Evolutionary conservation across 768 basidiomycete genomes (phyloP).

Genomic region (Psilocybe tampanensis): DNA sequence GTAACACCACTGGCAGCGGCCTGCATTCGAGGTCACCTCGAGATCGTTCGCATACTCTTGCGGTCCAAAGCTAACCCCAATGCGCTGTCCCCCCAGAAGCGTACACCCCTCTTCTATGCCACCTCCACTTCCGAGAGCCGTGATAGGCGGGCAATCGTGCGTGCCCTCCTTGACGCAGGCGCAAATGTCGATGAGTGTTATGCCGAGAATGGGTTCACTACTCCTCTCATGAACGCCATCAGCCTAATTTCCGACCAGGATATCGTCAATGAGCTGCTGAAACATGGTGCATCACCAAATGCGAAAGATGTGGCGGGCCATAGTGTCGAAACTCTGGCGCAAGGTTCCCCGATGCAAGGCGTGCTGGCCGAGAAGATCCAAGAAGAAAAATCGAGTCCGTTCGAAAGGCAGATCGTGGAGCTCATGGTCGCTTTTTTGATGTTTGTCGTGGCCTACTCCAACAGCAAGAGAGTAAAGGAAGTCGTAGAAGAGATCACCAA

Average conservation of each 20-base stretch:
- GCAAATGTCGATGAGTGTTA: constrained; percentile 20
- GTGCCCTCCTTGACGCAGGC: constrained; percentile 21
- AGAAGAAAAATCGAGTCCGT: constrained; percentile 1
- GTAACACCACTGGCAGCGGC: constrained; percentile 28
- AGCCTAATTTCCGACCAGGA: constrained; percentile 15
- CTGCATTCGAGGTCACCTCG: constrained; percentile 21
- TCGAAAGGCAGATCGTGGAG: constrained; percentile 9
- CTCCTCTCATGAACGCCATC: constrained; percentile 25
- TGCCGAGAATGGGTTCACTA: constrained; percentile 10
- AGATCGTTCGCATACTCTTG: constrained; percentile 23
- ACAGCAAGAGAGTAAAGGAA: constrained; percentile 5
- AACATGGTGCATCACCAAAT: constrained; percentile 17
- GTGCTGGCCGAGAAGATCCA: background rate
- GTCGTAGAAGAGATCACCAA: constrained; percentile 3
- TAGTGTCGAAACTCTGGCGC: constrained; percentile 15
- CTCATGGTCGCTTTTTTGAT: constrained; percentile 11
- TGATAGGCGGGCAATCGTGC: constrained; percentile 20
- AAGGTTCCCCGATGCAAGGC: constrained; percentile 5
- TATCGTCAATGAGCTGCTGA: constrained; percentile 21
- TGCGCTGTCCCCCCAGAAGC: constrained; percentile 18
- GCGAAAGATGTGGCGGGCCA: constrained; percentile 14
- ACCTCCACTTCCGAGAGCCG: constrained; percentile 7
- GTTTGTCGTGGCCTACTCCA: constrained; percentile 11
- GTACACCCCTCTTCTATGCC: constrained; percentile 23
- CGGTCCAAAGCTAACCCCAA: constrained; percentile 21